Evolutionary conservation across 139 green algal species (phyloP), one percentile per base, ranked within the genome.

Genomic region (Picochlorum sp.): DNA sequence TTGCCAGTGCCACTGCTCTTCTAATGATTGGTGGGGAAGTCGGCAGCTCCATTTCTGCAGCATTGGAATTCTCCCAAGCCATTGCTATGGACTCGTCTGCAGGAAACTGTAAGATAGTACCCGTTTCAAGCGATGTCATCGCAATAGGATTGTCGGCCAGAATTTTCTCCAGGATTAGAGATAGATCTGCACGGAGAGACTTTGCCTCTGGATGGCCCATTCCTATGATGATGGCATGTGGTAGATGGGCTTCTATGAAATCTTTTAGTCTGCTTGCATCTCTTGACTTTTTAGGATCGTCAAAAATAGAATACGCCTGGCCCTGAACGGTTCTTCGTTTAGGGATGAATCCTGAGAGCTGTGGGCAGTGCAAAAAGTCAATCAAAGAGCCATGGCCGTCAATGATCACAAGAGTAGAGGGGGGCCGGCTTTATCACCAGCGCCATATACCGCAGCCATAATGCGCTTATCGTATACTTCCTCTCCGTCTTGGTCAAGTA

Each of bases 161-260:
- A 23, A 92, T 77, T 21, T 67, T 24, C 70, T 85, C 81, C 1
- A 70, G 56, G 26, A 94, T 72, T 45, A 56, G 58, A 10, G 66
- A 38, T 30, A 95, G 55, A 59, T 93, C 85, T 6, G 74, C 74
- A 26, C 81, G 67, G 66, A 97, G 75, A 50, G 78, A 57, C 24
- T 64, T 37, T 44, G 69, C 85, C 30, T 83, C 61, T 14, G 86
- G 75, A 32, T 73, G 65, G 14, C 62, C 57, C 8, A 63, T 76
- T 34, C 83, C 90, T 65, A 97, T 68, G 37, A 92, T 71, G 26
- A 94, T 81, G 15, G 85, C 81, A 66, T 95, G 84, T 10, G 90
- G 90, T 66, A 77, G 70, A 73, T 90, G 80, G 66, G 88, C 71
- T 67, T 85, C 56, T 6, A 95, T 79, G 75, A 93, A 92, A 4